Evolutionary conservation across 495 filamentous ascomycete species (phyloP), one percentile per base, ranked within the genome.

Genomic region (Tricharina praecox): DNA sequence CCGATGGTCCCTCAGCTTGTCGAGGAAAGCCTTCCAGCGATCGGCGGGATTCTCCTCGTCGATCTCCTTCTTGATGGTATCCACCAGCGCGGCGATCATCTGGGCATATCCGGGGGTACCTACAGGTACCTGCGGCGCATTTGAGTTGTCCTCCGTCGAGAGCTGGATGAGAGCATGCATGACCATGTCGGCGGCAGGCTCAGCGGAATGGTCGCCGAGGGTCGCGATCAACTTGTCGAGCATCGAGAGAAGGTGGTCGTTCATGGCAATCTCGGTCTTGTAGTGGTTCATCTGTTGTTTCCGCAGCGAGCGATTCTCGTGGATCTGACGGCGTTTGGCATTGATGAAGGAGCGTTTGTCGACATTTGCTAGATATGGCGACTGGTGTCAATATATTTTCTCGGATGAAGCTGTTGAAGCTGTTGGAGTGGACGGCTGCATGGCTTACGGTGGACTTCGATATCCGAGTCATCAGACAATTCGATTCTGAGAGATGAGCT

Each of bases 321-420:
- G 90, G 60, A 97, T 97, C 63, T 96, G 85, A 59, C 81, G 78
- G 66, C 95, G 90, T 68, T 96, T 97, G 47, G 90, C 90, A 45
- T 90, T 84, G 63, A 97, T 97, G 67, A 97, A 97, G 46, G 90
- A 96, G 2, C 79, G 78, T 60, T 97, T 97, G 67, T 97, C 90
- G 64, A 97, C 90, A 67, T 97, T 97, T 48, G 92, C 58, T 61
- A 83, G 43, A n/a, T n/a, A n/a, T n/a, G n/a, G n/a, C n/a, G n/a
- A n/a, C n/a, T n/a, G n/a, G n/a, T n/a, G n/a, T n/a, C n/a, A n/a
- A n/a, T n/a, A n/a, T n/a, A n/a, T n/a, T n/a, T n/a, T n/a, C n/a
- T n/a, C n/a, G n/a, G n/a, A n/a, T n/a, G n/a, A n/a, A n/a, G n/a
- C n/a, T n/a, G n/a, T n/a, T n/a, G n/a, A n/a, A n/a, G n/a, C n/a